Evolutionary conservation across 2,329 filamentous ascomycete species (phyloP).

Genomic region (Neophaeococcomyces aloes): DNA sequence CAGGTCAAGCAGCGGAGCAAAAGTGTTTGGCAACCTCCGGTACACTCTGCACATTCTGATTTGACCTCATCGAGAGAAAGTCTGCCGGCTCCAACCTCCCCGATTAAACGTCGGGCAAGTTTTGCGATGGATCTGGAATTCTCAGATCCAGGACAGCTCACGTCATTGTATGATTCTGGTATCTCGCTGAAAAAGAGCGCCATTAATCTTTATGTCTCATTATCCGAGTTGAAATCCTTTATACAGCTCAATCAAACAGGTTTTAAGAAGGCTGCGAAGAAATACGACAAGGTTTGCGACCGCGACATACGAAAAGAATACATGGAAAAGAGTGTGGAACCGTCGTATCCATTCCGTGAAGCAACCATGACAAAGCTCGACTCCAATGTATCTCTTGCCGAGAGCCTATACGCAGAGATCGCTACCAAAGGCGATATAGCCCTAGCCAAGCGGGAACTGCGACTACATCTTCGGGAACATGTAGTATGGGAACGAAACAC

Average conservation of each 20-base stretch:
- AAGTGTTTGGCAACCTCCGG: slow-evolving; percentile 21
- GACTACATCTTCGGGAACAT: slow-evolving; percentile 85
- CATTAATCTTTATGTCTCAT: slow-evolving; percentile 74
- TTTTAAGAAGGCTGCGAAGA: slow-evolving; percentile 93
- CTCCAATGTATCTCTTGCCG: slow-evolving; percentile 61
- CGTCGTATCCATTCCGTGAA: slow-evolving; percentile 70
- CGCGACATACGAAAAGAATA: slow-evolving; percentile 68
- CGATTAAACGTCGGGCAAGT: slow-evolving; percentile 45
- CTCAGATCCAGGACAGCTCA: slow-evolving; percentile 67
- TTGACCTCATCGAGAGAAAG: slow-evolving; percentile 34
- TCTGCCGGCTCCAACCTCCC: slow-evolving; percentile 46
- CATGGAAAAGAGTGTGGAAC: slow-evolving; percentile 60
- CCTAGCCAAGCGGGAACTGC: slow-evolving; percentile 70
- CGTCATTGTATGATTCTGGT: slow-evolving; percentile 56
- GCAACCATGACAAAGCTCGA: slow-evolving; percentile 62
- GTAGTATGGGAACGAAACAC: slow-evolving; percentile 99
- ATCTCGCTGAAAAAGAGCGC: slow-evolving; percentile 90
- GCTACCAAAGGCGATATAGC: slow-evolving; percentile 71
- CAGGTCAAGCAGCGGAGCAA: slow-evolving; percentile 24
- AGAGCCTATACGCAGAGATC: slow-evolving; percentile 67
- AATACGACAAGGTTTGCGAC: slow-evolving; percentile 94
- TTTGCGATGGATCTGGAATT: slow-evolving; percentile 48
- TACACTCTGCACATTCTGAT: slow-evolving; percentile 6
- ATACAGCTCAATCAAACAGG: slow-evolving; percentile 93
- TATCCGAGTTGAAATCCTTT: slow-evolving; percentile 93